Base-by-base conservation (phyloP, 169 alveolate genomes). In the Plasmodium knowlesi region DNA sequence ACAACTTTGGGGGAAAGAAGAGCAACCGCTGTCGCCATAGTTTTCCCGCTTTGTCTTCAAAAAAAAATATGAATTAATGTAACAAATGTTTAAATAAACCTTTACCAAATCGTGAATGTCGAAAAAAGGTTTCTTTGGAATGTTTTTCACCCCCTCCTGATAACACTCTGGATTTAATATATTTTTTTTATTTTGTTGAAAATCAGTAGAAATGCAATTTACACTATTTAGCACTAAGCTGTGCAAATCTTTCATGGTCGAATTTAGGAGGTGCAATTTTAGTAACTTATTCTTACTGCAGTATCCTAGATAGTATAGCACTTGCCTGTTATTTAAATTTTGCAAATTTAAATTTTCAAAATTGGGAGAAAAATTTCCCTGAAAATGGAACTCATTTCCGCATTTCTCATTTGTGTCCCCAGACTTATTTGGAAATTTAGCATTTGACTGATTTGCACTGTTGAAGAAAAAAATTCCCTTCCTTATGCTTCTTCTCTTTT, bases 21-120 rank as follows among this genome's bases (percentile, higher is more conserved):
- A 9, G 16, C 76, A 19, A 25, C n/a, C 12, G 39, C 46, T 32
- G 71, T 41, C 67, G 16, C 19, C 39, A 84, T 32, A 5, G 10
- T 43, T 43, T 74, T 72, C 57, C 74, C 79, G 80, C 78, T 88
- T 88, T 78, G 39, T 43, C 82, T 88, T 88, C 19, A 88, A 67
- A 88, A 88, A 88, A 88, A 79, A 88, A 79, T 76, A 76, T 37
- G 94, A 88, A 88, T 88, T 88, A 61, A 88, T 88, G 50, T 88
- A 88, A 67, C 94, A 88, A 46, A 88, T 79, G 54, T 88, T 88
- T 80, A 79, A 72, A 88, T 88, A 88, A 30, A 88, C 89, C 57
- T 88, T 88, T 19, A 88, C 71, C 50, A 88, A 79, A 88, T 88
- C 94, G 73, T 88, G 94, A 37, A 88, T 88, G 82, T 88, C 94